Percentiles rank a stretch among this genome's conserved stretches.
Evolutionary conservation across 1,139 yeast species (phyloP).

Genomic region (Dujonia santamariae): DNA sequence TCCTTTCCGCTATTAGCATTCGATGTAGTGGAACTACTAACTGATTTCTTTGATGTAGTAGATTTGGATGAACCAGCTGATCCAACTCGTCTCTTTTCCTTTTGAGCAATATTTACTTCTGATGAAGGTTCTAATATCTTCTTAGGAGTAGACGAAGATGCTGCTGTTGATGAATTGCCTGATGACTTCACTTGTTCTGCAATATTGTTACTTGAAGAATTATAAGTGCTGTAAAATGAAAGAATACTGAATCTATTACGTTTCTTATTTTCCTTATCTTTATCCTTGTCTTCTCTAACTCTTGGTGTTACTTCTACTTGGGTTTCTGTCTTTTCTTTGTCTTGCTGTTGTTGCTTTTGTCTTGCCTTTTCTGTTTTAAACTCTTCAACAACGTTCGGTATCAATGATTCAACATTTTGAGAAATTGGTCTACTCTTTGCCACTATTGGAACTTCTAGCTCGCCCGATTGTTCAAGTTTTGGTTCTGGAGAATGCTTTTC

Average conservation of each 20-base stretch:
- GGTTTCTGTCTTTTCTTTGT: conserved; percentile 9
- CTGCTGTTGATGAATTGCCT: conserved; percentile 10
- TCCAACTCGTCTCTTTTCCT: conserved; percentile 13
- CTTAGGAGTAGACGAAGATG: conserved; percentile 13
- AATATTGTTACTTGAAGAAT: conserved; percentile 20
- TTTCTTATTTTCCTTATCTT: conserved; percentile 36
- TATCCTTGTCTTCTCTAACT: conserved; percentile 14
- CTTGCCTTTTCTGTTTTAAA: conserved; percentile 5
- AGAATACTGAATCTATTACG: conserved; percentile 51
- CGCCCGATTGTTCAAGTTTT: conserved; percentile 27
- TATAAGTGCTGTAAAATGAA: conserved; percentile 45
- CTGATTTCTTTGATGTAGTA: conserved; percentile 13
- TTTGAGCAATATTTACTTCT: conserved; percentile 22
- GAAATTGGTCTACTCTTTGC: conserved; percentile 2
- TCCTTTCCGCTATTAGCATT: conserved; percentile 30
- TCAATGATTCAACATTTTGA: conserved; percentile 4
- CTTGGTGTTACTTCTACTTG: conserved; percentile 8
- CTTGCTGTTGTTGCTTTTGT: conserved; percentile 8
- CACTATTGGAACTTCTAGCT: conserved; percentile 17
- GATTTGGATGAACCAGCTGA: conserved; percentile 15
- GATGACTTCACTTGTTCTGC: conserved; percentile 9
- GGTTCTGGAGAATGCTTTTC: conserved; percentile 26
- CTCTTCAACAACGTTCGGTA: conserved; percentile 6
- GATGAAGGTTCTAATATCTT: conserved; percentile 43
- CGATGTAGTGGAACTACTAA: conserved; percentile 6